phyloP scores from a whole-genome alignment of 371 early-diverging fungal species.

The Mucor piriformis region DNA sequence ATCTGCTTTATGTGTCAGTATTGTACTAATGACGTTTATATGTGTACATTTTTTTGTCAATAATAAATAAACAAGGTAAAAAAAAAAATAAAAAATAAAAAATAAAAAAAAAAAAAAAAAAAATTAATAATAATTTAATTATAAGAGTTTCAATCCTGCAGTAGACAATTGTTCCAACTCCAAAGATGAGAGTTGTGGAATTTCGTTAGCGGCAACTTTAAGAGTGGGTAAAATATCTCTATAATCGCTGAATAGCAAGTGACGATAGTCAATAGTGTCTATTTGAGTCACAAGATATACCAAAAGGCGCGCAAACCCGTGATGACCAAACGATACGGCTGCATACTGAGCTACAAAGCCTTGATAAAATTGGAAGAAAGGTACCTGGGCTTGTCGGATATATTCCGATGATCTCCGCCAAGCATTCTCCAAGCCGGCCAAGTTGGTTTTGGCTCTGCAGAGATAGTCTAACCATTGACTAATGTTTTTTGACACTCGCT shows the following conservation, averaged over 20 bases:
- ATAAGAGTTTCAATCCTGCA: constrained; percentile 21
- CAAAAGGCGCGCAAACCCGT: constrained; percentile 44
- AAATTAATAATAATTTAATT: constrained; percentile 1
- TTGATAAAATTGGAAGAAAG: constrained; percentile 64
- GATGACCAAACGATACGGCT: constrained; percentile 47
- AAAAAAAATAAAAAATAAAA: not conserved
- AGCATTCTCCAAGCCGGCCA: constrained; percentile 38
- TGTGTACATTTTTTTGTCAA: no score
- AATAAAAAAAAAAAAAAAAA: not conserved
- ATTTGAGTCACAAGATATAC: constrained; percentile 51
- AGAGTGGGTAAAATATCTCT: constrained; percentile 35
- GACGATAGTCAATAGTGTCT: constrained; percentile 51
- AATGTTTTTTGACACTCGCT: constrained; percentile 38
- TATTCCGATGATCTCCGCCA: constrained; percentile 48
- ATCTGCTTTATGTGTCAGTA: no score
- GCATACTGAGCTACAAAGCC: constrained; percentile 63
- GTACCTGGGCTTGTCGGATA: constrained; percentile 44
- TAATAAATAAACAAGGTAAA: not conserved
- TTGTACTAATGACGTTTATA: no score
- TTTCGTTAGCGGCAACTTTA: constrained; percentile 19
- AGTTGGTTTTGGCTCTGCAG: constrained; percentile 24
- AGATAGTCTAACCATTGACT: constrained; percentile 43
- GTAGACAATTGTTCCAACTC: constrained; percentile 6
- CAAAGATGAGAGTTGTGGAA: constrained; percentile 10
- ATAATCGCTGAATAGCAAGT: constrained; percentile 46